Base-by-base conservation (phyloP, 129 eudicot species). In the Saussurea involucrata region DNA sequence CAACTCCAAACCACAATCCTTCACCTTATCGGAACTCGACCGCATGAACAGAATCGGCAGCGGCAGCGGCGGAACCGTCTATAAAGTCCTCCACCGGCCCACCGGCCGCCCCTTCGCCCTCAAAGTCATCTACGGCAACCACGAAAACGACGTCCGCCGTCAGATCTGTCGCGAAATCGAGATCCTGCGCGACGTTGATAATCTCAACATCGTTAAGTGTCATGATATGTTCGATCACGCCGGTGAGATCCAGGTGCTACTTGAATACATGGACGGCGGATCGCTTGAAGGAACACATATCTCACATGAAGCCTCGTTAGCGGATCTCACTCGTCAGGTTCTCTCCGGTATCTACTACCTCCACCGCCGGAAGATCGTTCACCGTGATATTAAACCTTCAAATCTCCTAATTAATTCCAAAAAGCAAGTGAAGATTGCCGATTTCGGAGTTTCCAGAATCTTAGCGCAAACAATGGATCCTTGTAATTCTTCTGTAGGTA, bases 41-140 rank as follows among this genome's bases (percentile, higher is more conserved):
- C 87, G 90, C 0, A 28, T 85, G 49, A 89, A 84, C 73, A 85
- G 97, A 40, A 86, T 92, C 83, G 97, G 97, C 9, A 84, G 88
- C 77, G 97, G 97, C 71, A 78, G 85, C 68, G 97, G 95, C 13
- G 97, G 97, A 20, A 92, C 95, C 6, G 95, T 92, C 29, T 92
- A 92, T 74, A 89, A 92, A 24, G 97, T 89, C 67, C 76, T 80
- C 55, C 95, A 92, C 82, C 92, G 92, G 5, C 89, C 95, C 57
- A 78, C 95, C n/a, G 74, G 76, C 2, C 76, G 60, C 27, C 29
- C 72, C 37, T 92, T 79, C 68, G 97, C 97, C 28, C 90, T 92
- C 28, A 89, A 89, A 40, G 95, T 92, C 0, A 89, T 92, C 37
- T 84, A 89, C 82, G 95, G 95, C 21, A 71, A 85, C 84, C 95